A percentile compares a stretch with the other conserved stretches of the same genome.
Evolutionary conservation across 257 asterid genomes (phyloP).

Genomic region (Fraxinus quadrangulata): DNA sequence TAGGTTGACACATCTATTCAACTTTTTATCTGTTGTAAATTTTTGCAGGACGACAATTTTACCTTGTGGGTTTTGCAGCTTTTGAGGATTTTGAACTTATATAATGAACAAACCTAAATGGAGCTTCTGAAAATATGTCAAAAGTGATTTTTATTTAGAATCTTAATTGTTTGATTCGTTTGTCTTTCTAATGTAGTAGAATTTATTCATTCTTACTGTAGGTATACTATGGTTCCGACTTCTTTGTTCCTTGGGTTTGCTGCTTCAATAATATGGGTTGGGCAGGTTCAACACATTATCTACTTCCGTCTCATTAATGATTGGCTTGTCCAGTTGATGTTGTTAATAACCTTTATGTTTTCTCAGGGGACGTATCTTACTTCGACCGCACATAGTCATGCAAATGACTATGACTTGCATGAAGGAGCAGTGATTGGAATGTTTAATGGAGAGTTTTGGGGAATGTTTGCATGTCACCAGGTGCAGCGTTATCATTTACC

Average conservation of each 20-base stretch:
- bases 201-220: conserved; percentile 32
- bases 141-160: conserved; percentile 7
- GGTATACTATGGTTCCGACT: conserved; percentile 96
- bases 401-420: conserved; percentile 54
- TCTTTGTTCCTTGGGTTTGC: conserved; percentile 91
- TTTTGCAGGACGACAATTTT: conserved; percentile 1
- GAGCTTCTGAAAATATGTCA: conserved; percentile 17
- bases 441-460: conserved; percentile 88
- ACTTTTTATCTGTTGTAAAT: neutral
- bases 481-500: conserved; percentile 33
- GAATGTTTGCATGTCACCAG: conserved; percentile 88
- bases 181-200: neutral
- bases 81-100: neutral
- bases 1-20: neutral
- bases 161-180: neutral
- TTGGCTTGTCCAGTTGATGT: neutral
- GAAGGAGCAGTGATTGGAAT: conserved; percentile 84
- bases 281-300: conserved; percentile 53
- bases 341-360: conserved; percentile 13
- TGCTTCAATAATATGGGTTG: conserved; percentile 97
- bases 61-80: neutral
- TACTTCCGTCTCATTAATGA: neutral
- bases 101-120: conserved; percentile 9
- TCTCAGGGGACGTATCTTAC: conserved; percentile 91
- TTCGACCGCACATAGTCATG: conserved; percentile 73